Evolutionary conservation across 805 yeast species (phyloP), one percentile per base, ranked within the genome.

Genomic region (Metschnikowia continentalis): DNA sequence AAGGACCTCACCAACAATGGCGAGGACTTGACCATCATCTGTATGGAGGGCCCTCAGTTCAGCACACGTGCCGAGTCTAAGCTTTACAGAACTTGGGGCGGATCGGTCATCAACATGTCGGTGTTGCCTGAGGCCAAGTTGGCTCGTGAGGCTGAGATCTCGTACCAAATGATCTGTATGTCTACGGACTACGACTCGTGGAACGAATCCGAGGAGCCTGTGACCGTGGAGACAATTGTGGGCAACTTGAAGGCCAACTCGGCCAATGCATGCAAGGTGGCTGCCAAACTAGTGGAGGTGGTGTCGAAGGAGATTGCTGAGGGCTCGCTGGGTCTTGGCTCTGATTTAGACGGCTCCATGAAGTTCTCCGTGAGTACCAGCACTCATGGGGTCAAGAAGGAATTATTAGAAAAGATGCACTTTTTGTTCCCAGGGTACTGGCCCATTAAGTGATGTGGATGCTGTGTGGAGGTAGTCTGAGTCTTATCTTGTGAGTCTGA

Each of bases 11-110:
- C 89, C 46, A 84, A 82, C 58, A 71, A 71, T 33, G 81, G 80
- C 50, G 83, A 81, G 51, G 97, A 92, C 62, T 72, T 88, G 52
- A 87, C 95, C 6, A 82, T 94, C 38, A 79, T 94, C 55, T 94
- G 99, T 69, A 94, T 94, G 99, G 99, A 92, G 71, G 99, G 99
- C 40, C 99, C 99, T 3, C 96, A 94, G 46, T 94, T 94, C 70
- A 85, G 95, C 36, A 94, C 99, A 13, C 80, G 99, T 58, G 98
- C 99, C 8, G 99, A 94, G 72, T 90, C 97, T 13, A 80, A 80
- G 65, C 71, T 94, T 71, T 94, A 94, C 75, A 70, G 80, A 54
- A 72, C 87, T 35, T 88, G 94, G 85, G 97, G 96, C 51, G 98
- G 96, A 6, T 82, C 90, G 33, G 95, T 94, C 50, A 94, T 94